Percentiles rank a stretch among this genome's conserved stretches.
Evolutionary conservation across 2,329 filamentous ascomycete genomes (phyloP).

Genomic region (Sarocladium oryzae): DNA sequence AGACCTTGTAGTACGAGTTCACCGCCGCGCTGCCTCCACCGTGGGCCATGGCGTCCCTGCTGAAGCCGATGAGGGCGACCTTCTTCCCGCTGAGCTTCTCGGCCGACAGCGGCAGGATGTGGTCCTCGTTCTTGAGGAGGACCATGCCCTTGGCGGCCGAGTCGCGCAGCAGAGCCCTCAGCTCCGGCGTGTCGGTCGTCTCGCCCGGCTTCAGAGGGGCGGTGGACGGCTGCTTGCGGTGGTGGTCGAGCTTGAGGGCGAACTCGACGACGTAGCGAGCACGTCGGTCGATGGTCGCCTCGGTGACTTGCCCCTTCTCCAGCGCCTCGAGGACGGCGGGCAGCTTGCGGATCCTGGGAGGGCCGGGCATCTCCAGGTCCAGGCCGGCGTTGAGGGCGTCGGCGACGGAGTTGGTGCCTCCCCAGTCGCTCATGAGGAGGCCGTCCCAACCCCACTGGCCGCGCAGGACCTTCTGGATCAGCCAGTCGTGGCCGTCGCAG

Average conservation of each 20-base stretch:
- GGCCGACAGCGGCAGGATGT: constrained; percentile 42
- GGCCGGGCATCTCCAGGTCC: not conserved
- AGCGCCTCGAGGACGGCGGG: constrained; percentile 18
- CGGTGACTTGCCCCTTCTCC: constrained; percentile 13
- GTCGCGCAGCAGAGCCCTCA: constrained; percentile 17
- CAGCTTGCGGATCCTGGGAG: constrained; percentile 15
- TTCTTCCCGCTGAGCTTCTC: constrained; percentile 18
- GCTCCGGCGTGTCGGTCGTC: constrained; percentile 16
- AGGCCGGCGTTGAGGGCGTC: not conserved
- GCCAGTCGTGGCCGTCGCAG: constrained; percentile 16
- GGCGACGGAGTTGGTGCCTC: not conserved
- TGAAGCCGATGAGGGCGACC: constrained; percentile 24
- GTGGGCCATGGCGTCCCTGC: constrained; percentile 22
- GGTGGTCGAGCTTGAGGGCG: constrained; percentile 17
- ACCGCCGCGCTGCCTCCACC: constrained; percentile 26
- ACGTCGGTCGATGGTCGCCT: constrained; percentile 19
- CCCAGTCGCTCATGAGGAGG: constrained; percentile 13
- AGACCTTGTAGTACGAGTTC: constrained; percentile 25
- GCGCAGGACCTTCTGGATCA: constrained; percentile 10
- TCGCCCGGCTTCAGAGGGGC: not conserved
- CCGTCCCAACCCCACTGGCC: constrained; percentile 13
- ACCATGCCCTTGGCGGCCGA: constrained; percentile 46
- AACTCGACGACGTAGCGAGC: constrained; percentile 25
- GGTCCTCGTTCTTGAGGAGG: constrained; percentile 55
- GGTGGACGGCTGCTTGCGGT: not conserved